phyloP scores from a whole-genome alignment of 345 rosid genomes.

The Lepidium africanum region DNA sequence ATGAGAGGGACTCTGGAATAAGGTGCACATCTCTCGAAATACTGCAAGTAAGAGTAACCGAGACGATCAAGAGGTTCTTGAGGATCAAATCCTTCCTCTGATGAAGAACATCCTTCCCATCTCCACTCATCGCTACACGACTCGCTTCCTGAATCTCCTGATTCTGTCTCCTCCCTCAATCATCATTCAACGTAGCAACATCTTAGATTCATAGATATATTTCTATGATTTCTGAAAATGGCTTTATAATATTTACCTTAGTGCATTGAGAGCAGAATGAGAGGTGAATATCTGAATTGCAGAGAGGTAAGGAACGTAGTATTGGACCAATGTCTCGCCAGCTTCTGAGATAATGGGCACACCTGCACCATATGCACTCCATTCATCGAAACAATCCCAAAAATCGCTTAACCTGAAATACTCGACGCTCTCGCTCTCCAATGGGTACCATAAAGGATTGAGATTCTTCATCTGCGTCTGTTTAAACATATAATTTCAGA shows the following conservation, averaged over 20 bases:
- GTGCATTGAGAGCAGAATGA: conserved; percentile 42
- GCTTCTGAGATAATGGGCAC: conserved; percentile 58
- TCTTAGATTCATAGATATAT: conserved; percentile 2
- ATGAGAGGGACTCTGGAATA: conserved; percentile 87
- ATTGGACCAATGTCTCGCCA: conserved; percentile 74
- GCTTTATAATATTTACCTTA: conserved; percentile 36
- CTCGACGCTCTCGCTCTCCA: conserved; percentile 68
- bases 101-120: conserved; percentile 77
- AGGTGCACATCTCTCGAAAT: conserved; percentile 85
- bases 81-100: conserved; percentile 76
- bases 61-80: conserved; percentile 59
- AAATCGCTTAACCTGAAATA: conserved; percentile 73
- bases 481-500: conserved; percentile 5
- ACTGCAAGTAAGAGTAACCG: conserved; percentile 69
- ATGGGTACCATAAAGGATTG: conserved; percentile 76
- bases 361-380: conserved; percentile 99
- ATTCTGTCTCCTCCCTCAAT: conserved; percentile 45
- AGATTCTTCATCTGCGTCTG: conserved; percentile 76
- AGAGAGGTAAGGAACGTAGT: conserved; percentile 94
- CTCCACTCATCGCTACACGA: conserved; percentile 77
- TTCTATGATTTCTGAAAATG: neutral
- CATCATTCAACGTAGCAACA: conserved; percentile 1
- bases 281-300: conserved; percentile 90
- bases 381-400: conserved; percentile 85
- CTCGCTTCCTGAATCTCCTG: conserved; percentile 73